phyloP scores from a whole-genome alignment of 768 basidiomycete species.

The Mrakia hoshinonis region DNA sequence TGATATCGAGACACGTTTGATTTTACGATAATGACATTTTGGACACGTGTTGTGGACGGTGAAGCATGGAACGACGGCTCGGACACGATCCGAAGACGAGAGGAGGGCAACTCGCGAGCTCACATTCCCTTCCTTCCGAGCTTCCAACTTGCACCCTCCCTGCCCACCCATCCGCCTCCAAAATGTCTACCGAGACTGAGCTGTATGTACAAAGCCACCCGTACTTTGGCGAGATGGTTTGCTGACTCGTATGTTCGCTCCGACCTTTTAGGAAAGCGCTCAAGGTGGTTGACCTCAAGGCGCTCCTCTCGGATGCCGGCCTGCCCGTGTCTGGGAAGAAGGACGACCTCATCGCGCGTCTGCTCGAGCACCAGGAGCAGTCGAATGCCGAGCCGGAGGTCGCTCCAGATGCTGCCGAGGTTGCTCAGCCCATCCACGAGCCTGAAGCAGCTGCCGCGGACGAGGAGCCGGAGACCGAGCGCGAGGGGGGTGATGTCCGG shows the following conservation, averaged over 20 bases:
- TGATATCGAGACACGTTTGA: no score
- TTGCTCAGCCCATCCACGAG: background rate
- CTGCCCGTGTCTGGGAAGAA: conserved; percentile 35
- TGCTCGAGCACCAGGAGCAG: background rate
- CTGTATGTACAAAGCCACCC: background rate
- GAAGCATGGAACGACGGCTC: background rate
- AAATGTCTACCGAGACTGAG: conserved; percentile 7
- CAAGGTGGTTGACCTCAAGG: conserved; percentile 36
- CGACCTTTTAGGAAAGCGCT: conserved; percentile 29
- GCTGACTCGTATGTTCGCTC: background rate
- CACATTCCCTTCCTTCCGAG: background rate
- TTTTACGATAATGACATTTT: no score
- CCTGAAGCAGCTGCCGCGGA: background rate
- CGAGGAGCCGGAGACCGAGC: background rate
- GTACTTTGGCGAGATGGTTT: background rate
- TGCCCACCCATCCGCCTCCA: background rate
- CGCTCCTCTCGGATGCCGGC: conserved; percentile 29
- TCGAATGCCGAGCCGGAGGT: no score
- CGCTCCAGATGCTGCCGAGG: background rate
- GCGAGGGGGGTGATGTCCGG: background rate
- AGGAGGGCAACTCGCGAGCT: background rate
- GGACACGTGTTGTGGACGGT: no score
- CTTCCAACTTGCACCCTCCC: background rate
- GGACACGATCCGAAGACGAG: background rate
- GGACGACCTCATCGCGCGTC: conserved; percentile 34